Evolutionary conservation across 805 yeast species (phyloP).

Genomic region (Torulaspora gathmanii): DNA sequence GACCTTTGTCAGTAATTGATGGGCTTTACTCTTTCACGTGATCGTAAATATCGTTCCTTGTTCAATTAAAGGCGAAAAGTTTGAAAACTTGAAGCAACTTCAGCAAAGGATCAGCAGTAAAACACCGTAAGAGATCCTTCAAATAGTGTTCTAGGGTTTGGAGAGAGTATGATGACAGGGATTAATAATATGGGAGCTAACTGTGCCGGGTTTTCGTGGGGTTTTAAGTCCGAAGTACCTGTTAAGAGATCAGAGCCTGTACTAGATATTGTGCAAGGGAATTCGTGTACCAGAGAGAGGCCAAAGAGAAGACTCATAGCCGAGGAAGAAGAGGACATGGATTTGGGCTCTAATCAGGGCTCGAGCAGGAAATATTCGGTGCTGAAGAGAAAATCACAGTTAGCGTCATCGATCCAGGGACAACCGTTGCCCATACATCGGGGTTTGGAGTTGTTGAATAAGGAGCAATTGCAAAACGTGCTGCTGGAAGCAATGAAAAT

Average conservation of each 20-base stretch:
- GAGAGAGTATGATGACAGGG: not conserved
- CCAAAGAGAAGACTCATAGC: slow-evolving; percentile 13
- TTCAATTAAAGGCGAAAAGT: not conserved
- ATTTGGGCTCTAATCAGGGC: not conserved
- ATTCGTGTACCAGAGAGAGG: slow-evolving; percentile 7
- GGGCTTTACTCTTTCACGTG: not conserved
- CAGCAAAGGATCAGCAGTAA: not conserved
- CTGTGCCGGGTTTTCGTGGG: slow-evolving; percentile 18
- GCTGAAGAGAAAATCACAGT: slow-evolving; percentile 19
- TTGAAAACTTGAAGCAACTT: not conserved
- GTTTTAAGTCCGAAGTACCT: slow-evolving; percentile 11
- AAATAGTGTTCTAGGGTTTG: not conserved
- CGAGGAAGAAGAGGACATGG: slow-evolving; percentile 6
- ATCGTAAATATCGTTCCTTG: not conserved
- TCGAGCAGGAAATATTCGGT: slow-evolving; percentile 7
- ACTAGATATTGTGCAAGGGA: not conserved
- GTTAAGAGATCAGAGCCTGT: slow-evolving; percentile 6
- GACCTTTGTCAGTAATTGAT: not conserved
- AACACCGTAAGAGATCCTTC: not conserved
- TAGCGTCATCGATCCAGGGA: slow-evolving; percentile 23
- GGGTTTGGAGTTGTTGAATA: slow-evolving; percentile 33
- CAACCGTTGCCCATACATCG: slow-evolving; percentile 33
- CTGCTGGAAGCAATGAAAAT: slow-evolving; percentile 22
- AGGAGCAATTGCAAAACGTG: slow-evolving; percentile 26
- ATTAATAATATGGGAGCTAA: slow-evolving; percentile 6